Percentiles rank a stretch among this genome's conserved stretches.
These are phyloP conservation scores for Chaetomiaceae sp. DNA, from an alignment of 2,329 filamentous ascomycete genomes.

Conservation along the genomic window DNA sequence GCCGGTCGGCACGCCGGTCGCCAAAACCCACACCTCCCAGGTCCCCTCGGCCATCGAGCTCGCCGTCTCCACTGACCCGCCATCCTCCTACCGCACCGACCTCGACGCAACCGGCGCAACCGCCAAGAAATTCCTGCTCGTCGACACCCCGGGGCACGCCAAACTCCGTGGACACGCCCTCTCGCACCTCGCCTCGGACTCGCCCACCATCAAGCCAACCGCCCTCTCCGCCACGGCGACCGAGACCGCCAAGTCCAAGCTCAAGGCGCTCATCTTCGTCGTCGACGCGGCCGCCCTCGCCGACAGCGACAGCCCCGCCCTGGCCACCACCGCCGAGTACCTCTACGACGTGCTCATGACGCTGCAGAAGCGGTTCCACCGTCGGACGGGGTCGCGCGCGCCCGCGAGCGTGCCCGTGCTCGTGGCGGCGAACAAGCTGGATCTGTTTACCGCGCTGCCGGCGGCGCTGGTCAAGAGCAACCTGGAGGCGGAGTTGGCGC, in stretches of 20 bases:
- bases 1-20: slow-evolving; percentile 28
- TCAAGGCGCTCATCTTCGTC: slow-evolving; percentile 77
- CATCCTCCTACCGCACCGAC: slow-evolving; percentile 45
- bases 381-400: slow-evolving; percentile 28
- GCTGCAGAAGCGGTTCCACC: slow-evolving; percentile 62
- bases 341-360: slow-evolving; percentile 83
- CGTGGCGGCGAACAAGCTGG: slow-evolving; percentile 89
- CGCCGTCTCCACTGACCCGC: slow-evolving; percentile 45
- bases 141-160: slow-evolving; percentile 92
- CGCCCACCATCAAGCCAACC: slow-evolving; percentile 4
- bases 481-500: slow-evolving; percentile 76
- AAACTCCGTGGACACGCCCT: slow-evolving; percentile 77
- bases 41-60: slow-evolving; percentile 49
- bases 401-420: slow-evolving; percentile 66
- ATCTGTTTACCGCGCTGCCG: slow-evolving; percentile 89
- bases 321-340: slow-evolving; percentile 74
- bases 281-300: slow-evolving; percentile 74
- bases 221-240: not conserved
- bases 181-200: slow-evolving; percentile 37
- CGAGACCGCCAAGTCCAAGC: slow-evolving; percentile 38
- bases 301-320: slow-evolving; percentile 51
- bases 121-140: slow-evolving; percentile 67
- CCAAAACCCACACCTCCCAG: slow-evolving; percentile 54
- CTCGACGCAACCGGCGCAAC: slow-evolving; percentile 51
- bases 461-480: slow-evolving; percentile 67